Evolutionary conservation across 257 asterid genomes (phyloP), one percentile per base, ranked within the genome.

Genomic region (Thymus quinquecostatus): DNA sequence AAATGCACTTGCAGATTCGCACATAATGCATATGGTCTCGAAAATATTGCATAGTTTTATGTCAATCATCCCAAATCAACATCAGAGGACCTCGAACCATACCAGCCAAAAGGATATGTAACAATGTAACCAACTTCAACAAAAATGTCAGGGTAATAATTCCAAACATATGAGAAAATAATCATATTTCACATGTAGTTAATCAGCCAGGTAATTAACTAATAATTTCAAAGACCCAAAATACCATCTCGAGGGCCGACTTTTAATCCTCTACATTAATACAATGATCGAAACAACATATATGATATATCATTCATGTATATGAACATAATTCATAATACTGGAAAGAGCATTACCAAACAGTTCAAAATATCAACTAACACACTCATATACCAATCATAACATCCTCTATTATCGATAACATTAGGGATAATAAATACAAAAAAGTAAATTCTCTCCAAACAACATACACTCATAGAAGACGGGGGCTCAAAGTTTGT

Each of bases 381-480:
- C 48, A 64, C 72, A 75, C 57, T 59, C 60, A 45, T 55, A 50
- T 44, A 78, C 38, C 81, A 77, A 75, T 48, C 81, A 66, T 45
- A 80, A 75, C 64, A 66, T 75, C 73, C 28, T 69, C 82, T 78
- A 78, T 83, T 69, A 80, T 59, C 67, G 60, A 83, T 80, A 75
- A 78, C 80, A 83, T 75, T 64, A 83, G 63, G 44, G 81, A 55
- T 75, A 73, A 60, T 80, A 75, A 78, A 83, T 80, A 77, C 71
- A 75, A 62, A 64, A 70, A 73, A 45, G 82, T 70, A 73, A 80
- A 70, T 71, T 73, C 76, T 77, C 82, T 70, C 69, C 80, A 76
- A 73, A 70, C 85, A 81, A 66, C 86, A 77, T 49, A 73, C 77
- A 63, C 69, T 58, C 84, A 70, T 59, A 61, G 76, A 79, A 73